Percentiles rank a stretch among this genome's conserved stretches.
These are phyloP conservation scores for Fraxinus sp. DNA, from an alignment of 305 asterid genomes.

Conservation along the genomic window DNA sequence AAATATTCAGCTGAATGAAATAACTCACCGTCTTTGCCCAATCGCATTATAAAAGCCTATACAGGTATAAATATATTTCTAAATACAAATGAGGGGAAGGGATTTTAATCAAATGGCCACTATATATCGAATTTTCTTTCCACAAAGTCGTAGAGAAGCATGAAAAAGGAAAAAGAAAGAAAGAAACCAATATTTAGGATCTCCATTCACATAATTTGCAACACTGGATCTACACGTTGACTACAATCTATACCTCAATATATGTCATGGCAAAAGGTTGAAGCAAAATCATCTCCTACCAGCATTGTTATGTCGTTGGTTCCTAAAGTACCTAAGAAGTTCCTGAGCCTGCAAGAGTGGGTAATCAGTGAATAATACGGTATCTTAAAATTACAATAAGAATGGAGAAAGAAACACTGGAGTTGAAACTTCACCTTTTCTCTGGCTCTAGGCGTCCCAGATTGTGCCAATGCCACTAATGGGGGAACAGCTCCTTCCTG, in stretches of 20 bases:
- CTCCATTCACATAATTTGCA: constrained; percentile 36
- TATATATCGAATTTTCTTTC: constrained; percentile 22
- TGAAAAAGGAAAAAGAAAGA: constrained; percentile 1
- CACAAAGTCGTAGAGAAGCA: constrained; percentile 1
- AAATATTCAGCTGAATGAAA: background rate
- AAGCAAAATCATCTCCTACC: constrained; percentile 58
- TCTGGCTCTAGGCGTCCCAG: constrained; percentile 87
- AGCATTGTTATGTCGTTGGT: constrained; percentile 73
- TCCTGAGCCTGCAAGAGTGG: constrained; percentile 67
- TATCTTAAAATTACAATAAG: background rate
- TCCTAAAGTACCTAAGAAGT: constrained; percentile 75
- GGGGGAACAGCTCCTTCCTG: constrained; percentile 96
- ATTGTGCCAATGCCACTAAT: constrained; percentile 69
- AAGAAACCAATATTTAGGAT: constrained; percentile 29
- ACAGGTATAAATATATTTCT: background rate
- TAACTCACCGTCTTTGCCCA: background rate
- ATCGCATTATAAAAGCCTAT: constrained; percentile 4
- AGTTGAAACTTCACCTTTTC: constrained; percentile 57
- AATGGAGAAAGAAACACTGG: background rate
- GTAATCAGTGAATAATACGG: background rate
- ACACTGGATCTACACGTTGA: constrained; percentile 51
- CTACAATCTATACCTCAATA: constrained; percentile 34
- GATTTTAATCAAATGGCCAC: background rate
- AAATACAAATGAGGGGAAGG: background rate
- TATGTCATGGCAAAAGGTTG: constrained; percentile 31